Evolutionary conservation across 495 filamentous ascomycete species (phyloP).

Genomic region (Podospora comata): DNA sequence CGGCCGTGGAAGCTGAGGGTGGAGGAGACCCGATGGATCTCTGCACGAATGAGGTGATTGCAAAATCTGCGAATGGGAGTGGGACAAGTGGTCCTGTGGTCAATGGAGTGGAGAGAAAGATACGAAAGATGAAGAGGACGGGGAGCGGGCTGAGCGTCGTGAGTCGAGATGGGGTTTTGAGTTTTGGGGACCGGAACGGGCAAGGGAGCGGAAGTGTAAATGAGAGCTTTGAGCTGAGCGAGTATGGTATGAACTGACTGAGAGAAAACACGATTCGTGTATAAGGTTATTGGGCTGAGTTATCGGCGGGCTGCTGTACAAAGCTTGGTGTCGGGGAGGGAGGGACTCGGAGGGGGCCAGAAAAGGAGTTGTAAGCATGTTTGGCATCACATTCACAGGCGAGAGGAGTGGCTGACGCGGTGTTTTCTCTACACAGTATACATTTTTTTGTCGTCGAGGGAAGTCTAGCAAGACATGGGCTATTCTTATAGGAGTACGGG

Average conservation of each 20-base stretch:
- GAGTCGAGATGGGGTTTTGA: not conserved
- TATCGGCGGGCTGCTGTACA: too few species aligned
- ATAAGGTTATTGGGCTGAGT: not conserved
- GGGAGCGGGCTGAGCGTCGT: constrained; percentile 1
- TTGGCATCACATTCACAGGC: too few species aligned
- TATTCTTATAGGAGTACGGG: too few species aligned
- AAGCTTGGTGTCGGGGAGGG: too few species aligned
- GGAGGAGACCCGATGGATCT: not conserved
- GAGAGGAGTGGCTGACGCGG: too few species aligned
- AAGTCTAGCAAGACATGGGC: too few species aligned
- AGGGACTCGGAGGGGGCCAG: too few species aligned
- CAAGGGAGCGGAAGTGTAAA: not conserved
- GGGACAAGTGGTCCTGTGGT: not conserved
- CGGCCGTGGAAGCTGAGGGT: constrained; percentile 1
- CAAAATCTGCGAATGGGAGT: not conserved
- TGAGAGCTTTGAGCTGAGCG: not conserved
- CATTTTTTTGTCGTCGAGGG: too few species aligned
- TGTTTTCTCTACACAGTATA: too few species aligned
- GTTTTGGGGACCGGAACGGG: not conserved
- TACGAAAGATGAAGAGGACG: not conserved
- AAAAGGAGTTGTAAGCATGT: too few species aligned
- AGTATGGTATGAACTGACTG: not conserved
- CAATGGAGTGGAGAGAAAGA: not conserved
- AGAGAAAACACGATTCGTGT: not conserved
- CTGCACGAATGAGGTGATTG: not conserved